Conservation (phyloP, 1,284 basidiomycete genomes). For the Microbotryum scabiosae region DNA sequence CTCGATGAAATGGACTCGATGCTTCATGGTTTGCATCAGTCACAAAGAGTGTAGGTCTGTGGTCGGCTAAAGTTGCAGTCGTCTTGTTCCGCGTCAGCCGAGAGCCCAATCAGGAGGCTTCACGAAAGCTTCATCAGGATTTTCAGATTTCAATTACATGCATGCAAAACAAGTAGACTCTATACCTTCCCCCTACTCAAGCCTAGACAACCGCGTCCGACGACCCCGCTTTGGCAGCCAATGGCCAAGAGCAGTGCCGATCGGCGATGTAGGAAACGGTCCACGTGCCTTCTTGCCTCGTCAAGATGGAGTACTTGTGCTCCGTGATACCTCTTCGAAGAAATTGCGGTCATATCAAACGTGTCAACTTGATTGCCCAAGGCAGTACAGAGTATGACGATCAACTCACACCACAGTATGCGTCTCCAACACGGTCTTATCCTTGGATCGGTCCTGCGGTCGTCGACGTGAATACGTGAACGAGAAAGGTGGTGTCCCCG, state of each 20-base stretch:
- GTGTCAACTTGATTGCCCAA: slow-evolving; percentile 36
- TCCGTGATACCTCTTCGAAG: slow-evolving; percentile 59
- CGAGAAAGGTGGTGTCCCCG: slow-evolving; percentile 87
- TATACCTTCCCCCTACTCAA: too few species aligned
- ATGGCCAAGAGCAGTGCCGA: slow-evolving; percentile 58
- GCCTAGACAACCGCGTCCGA: too few species aligned
- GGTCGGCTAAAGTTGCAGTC: too few species aligned
- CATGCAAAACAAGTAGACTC: too few species aligned
- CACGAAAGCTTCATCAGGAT: too few species aligned
- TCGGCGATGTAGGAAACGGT: slow-evolving; percentile 84
- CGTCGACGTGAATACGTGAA: slow-evolving; percentile 50
- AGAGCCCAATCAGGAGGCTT: too few species aligned
- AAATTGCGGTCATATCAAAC: background rate
- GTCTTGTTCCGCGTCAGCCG: too few species aligned
- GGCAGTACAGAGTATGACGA: slow-evolving; percentile 43
- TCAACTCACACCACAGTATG: slow-evolving; percentile 56
- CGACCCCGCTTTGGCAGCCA: too few species aligned
- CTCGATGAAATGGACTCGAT: too few species aligned
- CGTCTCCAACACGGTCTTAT: slow-evolving; percentile 30
- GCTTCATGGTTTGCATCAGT: too few species aligned
- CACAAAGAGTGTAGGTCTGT: too few species aligned
- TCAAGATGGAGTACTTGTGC: slow-evolving; percentile 64
- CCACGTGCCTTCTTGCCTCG: slow-evolving; percentile 60
- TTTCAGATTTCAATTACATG: too few species aligned
- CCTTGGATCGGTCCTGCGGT: slow-evolving; percentile 36